Evolutionary conservation across 2,329 filamentous ascomycete species (phyloP).

Genomic region (Calcarisporium arbuscula): DNA sequence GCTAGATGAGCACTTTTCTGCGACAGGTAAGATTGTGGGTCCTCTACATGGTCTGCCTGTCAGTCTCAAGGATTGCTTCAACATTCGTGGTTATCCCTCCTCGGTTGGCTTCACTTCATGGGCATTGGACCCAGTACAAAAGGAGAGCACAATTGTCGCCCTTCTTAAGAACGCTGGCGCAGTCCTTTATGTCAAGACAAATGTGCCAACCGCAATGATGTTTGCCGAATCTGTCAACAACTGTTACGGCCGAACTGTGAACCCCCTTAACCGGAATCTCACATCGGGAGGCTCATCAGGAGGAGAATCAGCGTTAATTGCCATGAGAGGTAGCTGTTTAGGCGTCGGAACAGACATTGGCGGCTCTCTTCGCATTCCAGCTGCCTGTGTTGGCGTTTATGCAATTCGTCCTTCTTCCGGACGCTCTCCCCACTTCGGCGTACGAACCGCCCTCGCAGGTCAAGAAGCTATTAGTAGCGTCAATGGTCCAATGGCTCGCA

Average conservation of each 20-base stretch:
- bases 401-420: too few relatives aligned
- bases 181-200: constrained; percentile 66
- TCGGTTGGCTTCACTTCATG: too few relatives aligned
- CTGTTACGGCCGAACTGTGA: constrained; percentile 52
- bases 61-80: constrained; percentile 54
- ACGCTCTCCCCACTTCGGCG: too few relatives aligned
- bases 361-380: constrained; percentile 25
- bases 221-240: constrained; percentile 52
- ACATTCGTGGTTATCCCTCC: too few relatives aligned
- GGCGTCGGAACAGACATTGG: constrained; percentile 34
- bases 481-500: too few relatives aligned
- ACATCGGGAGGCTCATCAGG: constrained; percentile 58
- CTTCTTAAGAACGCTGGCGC: too few relatives aligned
- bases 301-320: constrained; percentile 38
- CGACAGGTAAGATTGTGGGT: constrained; percentile 37
- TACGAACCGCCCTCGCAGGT: too few relatives aligned
- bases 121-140: too few relatives aligned
- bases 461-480: too few relatives aligned
- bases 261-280: constrained; percentile 52
- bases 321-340: constrained; percentile 29
- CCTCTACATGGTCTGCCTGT: constrained; percentile 49
- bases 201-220: constrained; percentile 52
- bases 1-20: constrained; percentile 34
- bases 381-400: too few relatives aligned
- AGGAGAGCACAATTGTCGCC: too few relatives aligned